Evolutionary conservation across 495 filamentous ascomycete species (phyloP).

Genomic region (Neurospora terricola): DNA sequence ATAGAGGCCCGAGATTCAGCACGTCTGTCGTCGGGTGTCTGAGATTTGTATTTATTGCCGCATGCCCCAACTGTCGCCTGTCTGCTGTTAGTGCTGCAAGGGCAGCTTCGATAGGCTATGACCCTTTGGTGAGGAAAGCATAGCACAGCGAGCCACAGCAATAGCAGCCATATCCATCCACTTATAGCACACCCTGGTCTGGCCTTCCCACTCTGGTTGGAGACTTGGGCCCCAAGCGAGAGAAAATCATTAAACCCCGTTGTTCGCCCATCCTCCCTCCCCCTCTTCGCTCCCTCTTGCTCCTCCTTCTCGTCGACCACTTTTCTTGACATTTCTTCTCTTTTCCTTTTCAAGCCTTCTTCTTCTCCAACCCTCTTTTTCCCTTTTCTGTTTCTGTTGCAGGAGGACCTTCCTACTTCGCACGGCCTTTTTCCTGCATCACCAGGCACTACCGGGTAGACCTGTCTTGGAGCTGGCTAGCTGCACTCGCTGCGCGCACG

Average conservation of each 20-base stretch:
- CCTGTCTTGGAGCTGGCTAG: neutral
- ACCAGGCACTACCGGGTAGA: conserved; percentile 1
- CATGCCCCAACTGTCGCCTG: neutral
- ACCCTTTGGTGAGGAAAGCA: neutral
- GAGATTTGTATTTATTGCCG: neutral
- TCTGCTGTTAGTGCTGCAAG: neutral
- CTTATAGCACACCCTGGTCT: neutral
- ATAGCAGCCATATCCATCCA: neutral
- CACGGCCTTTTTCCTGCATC: conserved; percentile 10
- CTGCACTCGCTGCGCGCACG: neutral
- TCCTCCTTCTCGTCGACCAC: neutral
- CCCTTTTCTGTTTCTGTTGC: conserved; percentile 21
- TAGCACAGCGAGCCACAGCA: neutral
- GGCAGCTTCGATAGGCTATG: neutral
- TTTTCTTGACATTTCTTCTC: conserved; percentile 6
- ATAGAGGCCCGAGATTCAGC: neutral
- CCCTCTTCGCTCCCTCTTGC: conserved; percentile 17
- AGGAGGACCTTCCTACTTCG: conserved; percentile 12
- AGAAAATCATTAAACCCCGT: conserved; percentile 31
- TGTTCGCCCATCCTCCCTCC: conserved; percentile 16
- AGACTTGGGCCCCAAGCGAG: conserved; percentile 7
- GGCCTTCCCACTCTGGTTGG: neutral
- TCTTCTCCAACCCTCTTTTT: conserved; percentile 20
- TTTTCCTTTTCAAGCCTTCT: conserved; percentile 21
- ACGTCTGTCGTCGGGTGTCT: neutral